These are phyloP conservation scores for Aristolochia contorta DNA, from an alignment of 164 flowering plant species.

Conservation along the genomic window DNA sequence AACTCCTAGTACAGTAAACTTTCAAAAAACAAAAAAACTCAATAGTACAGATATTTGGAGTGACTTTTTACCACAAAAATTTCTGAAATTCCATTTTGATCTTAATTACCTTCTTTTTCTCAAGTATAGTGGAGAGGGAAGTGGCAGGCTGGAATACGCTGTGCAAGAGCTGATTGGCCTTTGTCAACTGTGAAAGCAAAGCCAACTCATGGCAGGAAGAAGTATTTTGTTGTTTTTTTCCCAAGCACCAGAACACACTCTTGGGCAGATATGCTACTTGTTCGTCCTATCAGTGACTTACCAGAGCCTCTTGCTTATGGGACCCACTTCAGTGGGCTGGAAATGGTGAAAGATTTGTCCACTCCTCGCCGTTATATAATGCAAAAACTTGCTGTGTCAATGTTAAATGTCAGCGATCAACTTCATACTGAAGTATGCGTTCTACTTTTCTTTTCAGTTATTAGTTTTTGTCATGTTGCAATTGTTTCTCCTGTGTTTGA, in stretches of 20 bases:
- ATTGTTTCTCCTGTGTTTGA: constrained; percentile 3
- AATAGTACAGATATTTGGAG: background rate
- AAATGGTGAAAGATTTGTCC: constrained; percentile 73
- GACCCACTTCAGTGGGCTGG: constrained; percentile 51
- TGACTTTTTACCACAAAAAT: background rate
- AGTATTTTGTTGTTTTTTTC: constrained; percentile 70
- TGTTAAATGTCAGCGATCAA: constrained; percentile 68
- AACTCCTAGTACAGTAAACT: too few species aligned
- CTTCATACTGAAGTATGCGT: constrained; percentile 55
- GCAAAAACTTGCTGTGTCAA: constrained; percentile 70
- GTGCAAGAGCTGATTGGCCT: constrained; percentile 87
- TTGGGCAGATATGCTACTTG: constrained; percentile 81
- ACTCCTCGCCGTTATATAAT: constrained; percentile 66
- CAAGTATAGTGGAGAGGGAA: constrained; percentile 81
- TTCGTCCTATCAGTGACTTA: constrained; percentile 57
- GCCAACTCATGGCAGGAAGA: constrained; percentile 78
- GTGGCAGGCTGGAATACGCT: constrained; percentile 93
- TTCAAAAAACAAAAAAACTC: too few species aligned
- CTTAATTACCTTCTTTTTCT: constrained; percentile 9
- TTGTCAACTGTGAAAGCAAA: constrained; percentile 65
- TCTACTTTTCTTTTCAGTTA: background rate
- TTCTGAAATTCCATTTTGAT: constrained; percentile 3
- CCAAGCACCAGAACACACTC: constrained; percentile 74
- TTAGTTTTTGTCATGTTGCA: background rate
- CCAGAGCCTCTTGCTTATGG: constrained; percentile 77